Conservation (phyloP, 2,329 filamentous ascomycete species). For the Cercospora sojina region DNA sequence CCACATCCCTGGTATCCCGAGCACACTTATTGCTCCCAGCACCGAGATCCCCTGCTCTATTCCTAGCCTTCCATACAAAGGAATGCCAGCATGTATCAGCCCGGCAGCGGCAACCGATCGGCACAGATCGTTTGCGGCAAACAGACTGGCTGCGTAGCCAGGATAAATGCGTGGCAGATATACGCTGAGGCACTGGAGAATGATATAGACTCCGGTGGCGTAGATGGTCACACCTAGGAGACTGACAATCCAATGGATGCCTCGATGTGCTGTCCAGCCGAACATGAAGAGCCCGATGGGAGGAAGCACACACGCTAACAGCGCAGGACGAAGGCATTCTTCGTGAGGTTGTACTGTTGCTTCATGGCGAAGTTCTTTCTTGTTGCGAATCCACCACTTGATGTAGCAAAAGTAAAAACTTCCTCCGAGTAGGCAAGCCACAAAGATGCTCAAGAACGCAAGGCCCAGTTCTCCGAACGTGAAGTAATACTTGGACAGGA, state of each 20-base stretch:
- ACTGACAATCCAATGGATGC: slow-evolving; percentile 45
- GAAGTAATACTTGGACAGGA: slow-evolving; percentile 60
- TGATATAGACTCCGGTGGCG: slow-evolving; percentile 40
- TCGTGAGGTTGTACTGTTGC: slow-evolving; percentile 33
- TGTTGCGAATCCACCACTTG: slow-evolving; percentile 33
- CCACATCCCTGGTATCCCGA: slow-evolving; percentile 14
- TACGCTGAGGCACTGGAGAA: slow-evolving; percentile 45
- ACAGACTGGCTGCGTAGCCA: slow-evolving; percentile 54
- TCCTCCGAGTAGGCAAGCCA: slow-evolving; percentile 33
- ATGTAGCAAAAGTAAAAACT: slow-evolving; percentile 30
- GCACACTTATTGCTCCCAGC: slow-evolving; percentile 47
- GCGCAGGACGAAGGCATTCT: slow-evolving; percentile 34
- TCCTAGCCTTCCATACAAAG: slow-evolving; percentile 44
- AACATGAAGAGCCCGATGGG: slow-evolving; percentile 40
- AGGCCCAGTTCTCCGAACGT: slow-evolving; percentile 39
- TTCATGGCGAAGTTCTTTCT: slow-evolving; percentile 29
- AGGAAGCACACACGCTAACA: slow-evolving; percentile 32
- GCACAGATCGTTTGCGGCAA: slow-evolving; percentile 61
- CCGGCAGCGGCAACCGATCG: slow-evolving; percentile 56
- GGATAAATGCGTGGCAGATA: slow-evolving; percentile 43
- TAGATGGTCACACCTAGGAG: slow-evolving; percentile 46
- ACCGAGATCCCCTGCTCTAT: slow-evolving; percentile 57
- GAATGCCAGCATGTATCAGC: slow-evolving; percentile 42
- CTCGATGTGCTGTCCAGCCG: slow-evolving; percentile 30
- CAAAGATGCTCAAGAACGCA: slow-evolving; percentile 43